Percentiles rank a stretch among this genome's conserved stretches.
Conservation (phyloP, 2,329 filamentous ascomycete genomes). For the Cladosporium sp. region DNA sequence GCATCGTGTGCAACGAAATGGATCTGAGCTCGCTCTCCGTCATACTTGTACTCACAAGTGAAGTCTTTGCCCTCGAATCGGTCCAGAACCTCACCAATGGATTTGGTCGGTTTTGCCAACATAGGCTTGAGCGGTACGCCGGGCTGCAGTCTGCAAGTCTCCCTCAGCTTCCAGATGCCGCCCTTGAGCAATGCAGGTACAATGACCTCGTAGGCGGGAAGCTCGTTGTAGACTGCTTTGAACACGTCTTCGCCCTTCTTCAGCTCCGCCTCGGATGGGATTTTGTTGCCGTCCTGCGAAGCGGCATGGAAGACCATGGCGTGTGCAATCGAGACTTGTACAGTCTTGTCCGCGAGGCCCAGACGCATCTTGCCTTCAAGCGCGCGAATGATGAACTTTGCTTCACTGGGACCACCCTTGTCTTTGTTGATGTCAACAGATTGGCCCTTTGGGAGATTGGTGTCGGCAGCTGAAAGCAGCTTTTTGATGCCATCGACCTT, state of each 20-base stretch:
- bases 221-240: slow-evolving; percentile 81
- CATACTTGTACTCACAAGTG: slow-evolving; percentile 98
- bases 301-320: slow-evolving; percentile 82
- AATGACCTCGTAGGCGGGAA: slow-evolving; percentile 93
- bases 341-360: slow-evolving; percentile 85
- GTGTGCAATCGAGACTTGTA: slow-evolving; percentile 84
- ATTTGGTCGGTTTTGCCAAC: slow-evolving; percentile 97
- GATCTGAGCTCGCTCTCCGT: slow-evolving; percentile 96
- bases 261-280: slow-evolving; percentile 69
- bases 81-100: slow-evolving; percentile 94
- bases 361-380: slow-evolving; percentile 90
- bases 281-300: slow-evolving; percentile 59
- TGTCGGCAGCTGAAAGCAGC: slow-evolving; percentile 83
- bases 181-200: slow-evolving; percentile 83
- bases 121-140: slow-evolving; percentile 96
- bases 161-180: slow-evolving; percentile 75
- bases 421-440: slow-evolving; percentile 80
- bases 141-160: slow-evolving; percentile 85
- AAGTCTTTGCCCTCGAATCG: slow-evolving; percentile 94
- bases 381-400: slow-evolving; percentile 89
- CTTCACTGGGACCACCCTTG: slow-evolving; percentile 90
- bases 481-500: slow-evolving; percentile 97
- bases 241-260: slow-evolving; percentile 79
- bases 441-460: slow-evolving; percentile 60
- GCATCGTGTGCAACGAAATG: slow-evolving; percentile 88